Evolutionary conservation across 768 basidiomycete species (phyloP).

Genomic region (Pleurotus sapidus): DNA sequence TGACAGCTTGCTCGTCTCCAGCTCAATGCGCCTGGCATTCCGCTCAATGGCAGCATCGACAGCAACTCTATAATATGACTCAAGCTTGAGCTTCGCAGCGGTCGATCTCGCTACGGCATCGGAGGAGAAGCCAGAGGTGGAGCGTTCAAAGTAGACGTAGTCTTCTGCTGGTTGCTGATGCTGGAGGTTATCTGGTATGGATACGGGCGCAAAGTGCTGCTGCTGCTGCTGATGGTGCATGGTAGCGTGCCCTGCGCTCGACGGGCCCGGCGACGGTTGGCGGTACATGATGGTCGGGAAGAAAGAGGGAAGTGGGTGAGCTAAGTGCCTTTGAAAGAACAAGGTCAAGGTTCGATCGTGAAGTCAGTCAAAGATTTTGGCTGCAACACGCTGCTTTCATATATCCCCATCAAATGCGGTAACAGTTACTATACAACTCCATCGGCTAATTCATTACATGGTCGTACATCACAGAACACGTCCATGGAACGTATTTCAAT

Average conservation of each 20-base stretch:
- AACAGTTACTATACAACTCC: too few relatives aligned
- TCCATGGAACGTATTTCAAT: too few relatives aligned
- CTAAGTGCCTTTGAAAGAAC: too few relatives aligned
- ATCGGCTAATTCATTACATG: too few relatives aligned
- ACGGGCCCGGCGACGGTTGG: slow-evolving; percentile 35
- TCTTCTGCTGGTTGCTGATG: slow-evolving; percentile 40
- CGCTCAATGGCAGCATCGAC: slow-evolving; percentile 96
- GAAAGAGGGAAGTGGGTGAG: slow-evolving; percentile 9
- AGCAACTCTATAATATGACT: slow-evolving; percentile 97
- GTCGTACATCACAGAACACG: too few relatives aligned
- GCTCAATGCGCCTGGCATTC: slow-evolving; percentile 91
- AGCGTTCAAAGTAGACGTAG: slow-evolving; percentile 94
- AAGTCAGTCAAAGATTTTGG: too few relatives aligned
- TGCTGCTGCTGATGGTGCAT: slow-evolving; percentile 29
- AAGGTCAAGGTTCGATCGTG: too few relatives aligned
- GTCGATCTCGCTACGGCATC: slow-evolving; percentile 88
- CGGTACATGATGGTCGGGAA: slow-evolving; percentile 25
- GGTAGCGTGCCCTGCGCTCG: slow-evolving; percentile 25
- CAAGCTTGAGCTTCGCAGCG: slow-evolving; percentile 93
- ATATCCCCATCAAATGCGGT: too few relatives aligned
- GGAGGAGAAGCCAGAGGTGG: slow-evolving; percentile 76
- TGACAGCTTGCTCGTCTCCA: slow-evolving; percentile 74
- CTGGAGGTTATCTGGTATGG: slow-evolving; percentile 23
- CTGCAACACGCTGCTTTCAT: too few relatives aligned
- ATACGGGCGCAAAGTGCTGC: slow-evolving; percentile 25